Base-by-base conservation (phyloP, 2,329 filamentous ascomycete genomes). In the Sporothrix variecibatus region DNA sequence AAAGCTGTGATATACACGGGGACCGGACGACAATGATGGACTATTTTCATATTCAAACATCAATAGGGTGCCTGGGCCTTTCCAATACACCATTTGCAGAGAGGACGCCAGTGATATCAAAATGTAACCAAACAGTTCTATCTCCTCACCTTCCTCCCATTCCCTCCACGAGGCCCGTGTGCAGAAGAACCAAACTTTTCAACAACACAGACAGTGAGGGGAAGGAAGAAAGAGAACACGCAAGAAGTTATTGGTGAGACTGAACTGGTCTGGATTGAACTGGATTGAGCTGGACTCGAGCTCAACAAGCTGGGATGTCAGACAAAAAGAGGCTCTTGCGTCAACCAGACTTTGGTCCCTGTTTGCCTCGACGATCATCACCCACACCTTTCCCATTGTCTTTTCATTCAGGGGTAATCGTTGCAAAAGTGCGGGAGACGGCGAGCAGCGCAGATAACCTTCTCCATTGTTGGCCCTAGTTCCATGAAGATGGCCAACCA, bases 111-210 rank as follows among this genome's bases (percentile, higher is more conserved):
- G 26, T n/a, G n/a, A 31, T n/a, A 49, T 49, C 23, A 46, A 9
- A 56, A 68, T 56, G n/a, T 11, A 58, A 71, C 43, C 65, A 53
- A 67, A 49, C 64, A 49, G 64, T 31, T 23, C 7, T 31, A 31
- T 53, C 26, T 31, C 11, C 38, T 60, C 34, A n/a, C 15, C 17
- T n/a, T 51, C 4, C 17, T 17, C 12, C 58, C 26, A 28, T 28
- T 28, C 56, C 12, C 56, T 60, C 34, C 34, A 23, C 60, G 49
- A 71, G 68, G 68, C 49, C 68, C 68, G 68, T 71, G 68, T 71
- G 12, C 53, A 71, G 26, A 71, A 60, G n/a, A n/a, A n/a, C 69
- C 53, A 71, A 15, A 49, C 28, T 62, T 71, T 20, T 40, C 8
- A 38, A 71, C 34, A 17, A n/a, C 26, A 51, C 56, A 51, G 51